Conservation (phyloP, 2,329 filamentous ascomycete genomes). For the Alternaria burnsii region DNA sequence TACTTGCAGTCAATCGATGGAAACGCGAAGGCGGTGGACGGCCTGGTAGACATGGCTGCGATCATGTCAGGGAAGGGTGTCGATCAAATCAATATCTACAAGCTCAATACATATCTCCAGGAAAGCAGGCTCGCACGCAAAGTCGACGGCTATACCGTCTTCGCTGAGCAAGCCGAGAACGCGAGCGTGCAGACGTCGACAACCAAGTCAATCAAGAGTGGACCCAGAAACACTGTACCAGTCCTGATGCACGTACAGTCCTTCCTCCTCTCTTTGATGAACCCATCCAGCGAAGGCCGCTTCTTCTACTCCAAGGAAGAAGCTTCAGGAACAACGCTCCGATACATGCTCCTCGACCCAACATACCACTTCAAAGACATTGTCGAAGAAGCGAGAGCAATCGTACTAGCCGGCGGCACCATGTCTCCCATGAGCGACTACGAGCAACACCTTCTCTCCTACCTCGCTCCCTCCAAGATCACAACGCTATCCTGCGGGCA, state of each 20-base stretch:
- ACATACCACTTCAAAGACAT: slow-evolving; percentile 91
- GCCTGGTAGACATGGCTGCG: slow-evolving; percentile 73
- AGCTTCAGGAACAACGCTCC: slow-evolving; percentile 68
- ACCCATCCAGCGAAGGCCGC: slow-evolving; percentile 74
- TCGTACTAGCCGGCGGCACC: slow-evolving; percentile 92
- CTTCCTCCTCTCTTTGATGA: slow-evolving; percentile 84
- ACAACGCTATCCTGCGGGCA: slow-evolving; percentile 91
- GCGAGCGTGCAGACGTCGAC: slow-evolving; percentile 18
- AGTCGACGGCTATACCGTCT: slow-evolving; percentile 84
- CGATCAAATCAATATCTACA: slow-evolving; percentile 94
- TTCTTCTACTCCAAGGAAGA: slow-evolving; percentile 64
- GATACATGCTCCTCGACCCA: slow-evolving; percentile 89
- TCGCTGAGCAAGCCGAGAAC: slow-evolving; percentile 62
- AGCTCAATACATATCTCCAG: slow-evolving; percentile 85
- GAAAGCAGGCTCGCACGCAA: slow-evolving; percentile 94
- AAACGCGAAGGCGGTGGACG: slow-evolving; percentile 61
- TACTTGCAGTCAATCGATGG: slow-evolving; percentile 68
- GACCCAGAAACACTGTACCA: slow-evolving; percentile 55
- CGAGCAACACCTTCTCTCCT: slow-evolving; percentile 82
- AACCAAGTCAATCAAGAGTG: slow-evolving; percentile 14
- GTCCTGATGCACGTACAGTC: slow-evolving; percentile 70
- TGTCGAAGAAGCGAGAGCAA: slow-evolving; percentile 81
- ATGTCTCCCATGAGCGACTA: slow-evolving; percentile 98
- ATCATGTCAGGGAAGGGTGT: slow-evolving; percentile 85
- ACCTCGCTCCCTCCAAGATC: slow-evolving; percentile 69